Percentiles rank a stretch among this genome's conserved stretches.
These are phyloP conservation scores for Rhododendron ovatum DNA, from an alignment of 148 eudicot genomes.

Conservation along the genomic window DNA sequence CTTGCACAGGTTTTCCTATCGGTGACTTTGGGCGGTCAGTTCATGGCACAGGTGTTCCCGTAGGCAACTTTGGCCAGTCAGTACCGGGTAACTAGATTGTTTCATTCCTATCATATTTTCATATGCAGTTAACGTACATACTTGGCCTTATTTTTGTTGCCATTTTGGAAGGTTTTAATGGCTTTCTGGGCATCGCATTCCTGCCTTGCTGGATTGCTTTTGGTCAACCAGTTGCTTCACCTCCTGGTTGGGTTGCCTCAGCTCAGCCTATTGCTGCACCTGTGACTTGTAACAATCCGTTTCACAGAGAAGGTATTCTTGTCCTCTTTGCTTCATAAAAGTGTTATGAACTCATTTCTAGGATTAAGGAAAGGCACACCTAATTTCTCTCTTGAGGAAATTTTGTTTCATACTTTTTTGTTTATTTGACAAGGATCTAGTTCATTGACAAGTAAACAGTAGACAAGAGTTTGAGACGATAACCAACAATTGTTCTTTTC, in stretches of 20 bases:
- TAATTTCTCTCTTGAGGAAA: background rate
- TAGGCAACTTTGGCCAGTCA: background rate
- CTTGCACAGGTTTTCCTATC: background rate
- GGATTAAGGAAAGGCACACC: background rate
- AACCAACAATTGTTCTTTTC: background rate
- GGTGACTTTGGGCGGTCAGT: background rate
- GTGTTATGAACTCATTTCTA: background rate
- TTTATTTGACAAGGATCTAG: background rate
- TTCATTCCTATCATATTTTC: background rate
- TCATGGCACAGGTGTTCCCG: background rate
- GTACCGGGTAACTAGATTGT: background rate
- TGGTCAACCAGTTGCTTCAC: background rate
- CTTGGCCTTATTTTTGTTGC: background rate
- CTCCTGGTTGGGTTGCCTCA: background rate
- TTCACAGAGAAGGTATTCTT: background rate
- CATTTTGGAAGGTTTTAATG: background rate
- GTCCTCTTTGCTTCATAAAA: background rate
- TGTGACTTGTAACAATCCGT: background rate
- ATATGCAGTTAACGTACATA: background rate
- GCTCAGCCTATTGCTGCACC: background rate
- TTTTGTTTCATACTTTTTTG: background rate
- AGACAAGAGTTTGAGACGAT: background rate
- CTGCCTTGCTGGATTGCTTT: background rate
- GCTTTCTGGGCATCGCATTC: background rate
- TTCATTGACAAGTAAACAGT: background rate